phyloP scores from a whole-genome alignment of 176 grass and related monocot genomes.

The Triticum turgidum region DNA sequence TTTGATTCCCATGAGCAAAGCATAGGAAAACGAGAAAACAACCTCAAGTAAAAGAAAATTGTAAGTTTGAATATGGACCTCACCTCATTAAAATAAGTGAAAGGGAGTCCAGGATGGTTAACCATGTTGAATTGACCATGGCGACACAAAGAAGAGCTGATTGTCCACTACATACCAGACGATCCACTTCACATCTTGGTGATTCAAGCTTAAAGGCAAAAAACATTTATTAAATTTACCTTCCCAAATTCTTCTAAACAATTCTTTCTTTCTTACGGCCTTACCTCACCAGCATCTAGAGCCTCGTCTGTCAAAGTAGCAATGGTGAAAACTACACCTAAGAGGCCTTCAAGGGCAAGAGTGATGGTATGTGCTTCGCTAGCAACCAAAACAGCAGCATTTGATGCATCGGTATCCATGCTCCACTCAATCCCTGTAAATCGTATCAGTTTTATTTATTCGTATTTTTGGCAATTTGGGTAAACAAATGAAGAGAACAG shows the following conservation, averaged over 20 bases:
- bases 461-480: background rate
- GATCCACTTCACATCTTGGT: slow-evolving; percentile 76
- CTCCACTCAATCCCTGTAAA: slow-evolving; percentile 93
- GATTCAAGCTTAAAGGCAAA: slow-evolving; percentile 79
- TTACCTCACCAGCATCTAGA: slow-evolving; percentile 86
- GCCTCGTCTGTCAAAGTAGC: slow-evolving; percentile 97
- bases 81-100: slow-evolving; percentile 88
- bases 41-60: slow-evolving; percentile 11
- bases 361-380: slow-evolving; percentile 98
- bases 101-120: slow-evolving; percentile 96
- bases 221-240: slow-evolving; percentile 17
- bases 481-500: slow-evolving; percentile 16
- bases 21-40: slow-evolving; percentile 21
- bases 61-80: slow-evolving; percentile 41
- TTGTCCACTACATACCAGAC: slow-evolving; percentile 64
- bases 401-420: slow-evolving; percentile 97
- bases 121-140: slow-evolving; percentile 94
- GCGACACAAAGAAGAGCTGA: slow-evolving; percentile 69
- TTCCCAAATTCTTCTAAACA: slow-evolving; percentile 7
- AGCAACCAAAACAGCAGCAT: slow-evolving; percentile 96
- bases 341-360: slow-evolving; percentile 89
- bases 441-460: background rate
- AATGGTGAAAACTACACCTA: slow-evolving; percentile 98
- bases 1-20: slow-evolving; percentile 39
- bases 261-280: slow-evolving; percentile 26